A percentile compares a stretch with the other conserved stretches of the same genome.
Conservation (phyloP, 805 yeast species). For the Candida maltosa region DNA sequence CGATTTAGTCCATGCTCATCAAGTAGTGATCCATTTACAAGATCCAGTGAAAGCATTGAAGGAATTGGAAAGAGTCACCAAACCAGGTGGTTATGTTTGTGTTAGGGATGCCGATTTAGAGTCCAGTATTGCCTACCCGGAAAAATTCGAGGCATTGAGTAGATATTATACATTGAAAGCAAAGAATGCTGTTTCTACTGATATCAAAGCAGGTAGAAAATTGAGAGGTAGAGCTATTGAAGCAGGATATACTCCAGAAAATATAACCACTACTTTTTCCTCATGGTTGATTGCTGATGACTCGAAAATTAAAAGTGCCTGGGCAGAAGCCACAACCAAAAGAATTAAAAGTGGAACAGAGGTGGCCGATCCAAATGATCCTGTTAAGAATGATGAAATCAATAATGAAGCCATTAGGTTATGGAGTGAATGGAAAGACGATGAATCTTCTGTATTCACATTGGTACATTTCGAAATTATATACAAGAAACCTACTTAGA, state of each 20-base stretch:
- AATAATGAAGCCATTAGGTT: constrained; percentile 9
- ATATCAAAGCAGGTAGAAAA: constrained; percentile 14
- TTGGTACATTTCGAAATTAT: constrained; percentile 16
- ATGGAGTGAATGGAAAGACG: constrained; percentile 15
- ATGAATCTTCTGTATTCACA: constrained; percentile 12
- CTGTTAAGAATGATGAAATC: constrained; percentile 2
- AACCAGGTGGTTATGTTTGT: constrained; percentile 30
- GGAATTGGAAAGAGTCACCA: constrained; percentile 35
- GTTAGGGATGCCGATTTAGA: constrained; percentile 27
- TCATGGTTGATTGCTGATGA: constrained; percentile 13
- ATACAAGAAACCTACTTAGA: constrained; percentile 12
- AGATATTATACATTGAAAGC: constrained; percentile 6
- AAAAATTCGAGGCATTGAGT: constrained; percentile 8
- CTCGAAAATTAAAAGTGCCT: constrained; percentile 7
- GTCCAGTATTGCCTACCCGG: constrained; percentile 16
- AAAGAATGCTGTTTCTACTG: constrained; percentile 10
- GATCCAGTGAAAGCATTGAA: constrained; percentile 29
- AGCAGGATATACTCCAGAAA: constrained; percentile 15
- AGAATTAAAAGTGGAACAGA: constrained; percentile 13
- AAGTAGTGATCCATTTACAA: constrained; percentile 33
- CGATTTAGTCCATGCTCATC: constrained; percentile 38
- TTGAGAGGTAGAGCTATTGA: constrained; percentile 13
- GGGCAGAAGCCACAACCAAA: constrained; percentile 10
- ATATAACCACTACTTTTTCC: constrained; percentile 11
- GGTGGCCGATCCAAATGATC: constrained; percentile 6